phyloP scores from a whole-genome alignment of 106 monocot species.

The Platanthera guangdongensis region DNA sequence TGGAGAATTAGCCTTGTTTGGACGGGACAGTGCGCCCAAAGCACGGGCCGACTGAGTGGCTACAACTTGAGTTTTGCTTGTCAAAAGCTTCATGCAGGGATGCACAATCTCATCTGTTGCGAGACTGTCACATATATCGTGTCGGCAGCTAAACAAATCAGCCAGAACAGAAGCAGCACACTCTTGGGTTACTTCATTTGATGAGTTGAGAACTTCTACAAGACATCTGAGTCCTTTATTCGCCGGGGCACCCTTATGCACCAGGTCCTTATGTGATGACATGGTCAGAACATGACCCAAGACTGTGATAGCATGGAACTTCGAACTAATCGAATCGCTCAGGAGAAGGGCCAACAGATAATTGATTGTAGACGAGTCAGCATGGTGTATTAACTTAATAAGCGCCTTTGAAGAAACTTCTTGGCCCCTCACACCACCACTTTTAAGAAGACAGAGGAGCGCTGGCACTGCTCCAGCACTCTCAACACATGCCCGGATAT shows the following conservation, averaged over 20 bases:
- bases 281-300: constrained; percentile 55
- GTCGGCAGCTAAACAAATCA: constrained; percentile 59
- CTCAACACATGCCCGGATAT: constrained; percentile 81
- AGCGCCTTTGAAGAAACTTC: constrained; percentile 65
- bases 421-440: constrained; percentile 54
- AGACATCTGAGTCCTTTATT: constrained; percentile 72
- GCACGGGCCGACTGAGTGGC: constrained; percentile 78
- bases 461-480: constrained; percentile 71
- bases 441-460: constrained; percentile 66
- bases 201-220: constrained; percentile 52
- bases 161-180: constrained; percentile 63
- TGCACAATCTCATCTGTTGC: constrained; percentile 66
- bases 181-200: constrained; percentile 65
- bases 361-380: constrained; percentile 68
- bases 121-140: constrained; percentile 74
- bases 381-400: constrained; percentile 44
- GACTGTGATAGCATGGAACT: constrained; percentile 51
- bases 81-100: constrained; percentile 84
- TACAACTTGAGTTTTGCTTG: constrained; percentile 61
- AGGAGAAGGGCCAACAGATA: constrained; percentile 59
- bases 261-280: constrained; percentile 59
- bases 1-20: constrained; percentile 33
- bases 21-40: constrained; percentile 59
- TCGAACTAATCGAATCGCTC: constrained; percentile 36
- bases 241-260: constrained; percentile 54